Base-by-base conservation (phyloP, 768 basidiomycete species). In the Calocybe cyanea region DNA sequence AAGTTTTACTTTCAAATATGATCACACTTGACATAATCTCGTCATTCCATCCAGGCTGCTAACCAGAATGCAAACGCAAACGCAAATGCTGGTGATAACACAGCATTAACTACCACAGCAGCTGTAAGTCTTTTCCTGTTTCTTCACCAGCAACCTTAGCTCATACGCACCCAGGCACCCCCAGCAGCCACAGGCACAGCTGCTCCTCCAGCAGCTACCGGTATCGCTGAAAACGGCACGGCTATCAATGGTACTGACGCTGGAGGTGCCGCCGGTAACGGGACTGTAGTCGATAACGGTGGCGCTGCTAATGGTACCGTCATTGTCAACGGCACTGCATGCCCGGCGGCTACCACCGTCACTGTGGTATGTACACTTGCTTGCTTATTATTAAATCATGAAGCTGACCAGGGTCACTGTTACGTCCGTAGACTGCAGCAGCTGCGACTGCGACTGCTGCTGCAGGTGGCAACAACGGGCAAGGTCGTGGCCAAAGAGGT, bases 281-380 rank as follows among this genome's bases (percentile, higher is more conserved):
- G 32, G 11, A 43, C 46, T 6, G 38, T n/a, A 2, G 32, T 41
- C 38, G 52, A 31, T 10, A 35, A 38, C 36, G 34, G 42, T 18
- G 24, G 40, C 6, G 39, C 31, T 14, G 50, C 45, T 17, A 52
- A 56, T 15, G 58, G 36, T 10, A 57, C 52, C 13, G 52, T 51
- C 1, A 56, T 51, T 7, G 58, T 53, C 2, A 57, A 56, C 36
- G 57, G 40, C 18, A 49, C 54, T 15, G 48, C 25, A 24, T 48
- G 47, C 23, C 37, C 43, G 4, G 37, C 45, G 18, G 11, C 40
- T 4, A 55, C 48, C 7, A 50, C 46, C 3, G 50, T 50, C 43
- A 51, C 59, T 13, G 53, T 45, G 15, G 56, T 53, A 38, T 35
- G 49, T 42, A 9, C n/a, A n/a, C n/a, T 11, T 35, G 11, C 30